A percentile compares a stretch with the other conserved stretches of the same genome.
Conservation (phyloP, 176 grass and related monocot genomes). For the Carex kokanica region DNA sequence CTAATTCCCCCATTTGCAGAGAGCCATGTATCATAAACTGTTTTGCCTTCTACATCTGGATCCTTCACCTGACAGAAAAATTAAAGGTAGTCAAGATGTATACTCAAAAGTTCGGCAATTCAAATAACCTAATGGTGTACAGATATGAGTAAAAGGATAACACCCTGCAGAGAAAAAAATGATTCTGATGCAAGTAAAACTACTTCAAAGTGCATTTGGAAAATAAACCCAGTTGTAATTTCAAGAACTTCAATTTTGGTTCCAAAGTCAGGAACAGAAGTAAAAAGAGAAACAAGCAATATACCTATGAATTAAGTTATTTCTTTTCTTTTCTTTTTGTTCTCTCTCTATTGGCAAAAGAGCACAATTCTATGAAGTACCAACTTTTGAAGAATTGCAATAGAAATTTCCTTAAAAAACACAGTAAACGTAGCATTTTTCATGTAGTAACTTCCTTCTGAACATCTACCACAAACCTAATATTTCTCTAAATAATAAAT, state of each 20-base stretch:
- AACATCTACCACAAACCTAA: constrained; percentile 4
- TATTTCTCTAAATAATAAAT: constrained; percentile 11
- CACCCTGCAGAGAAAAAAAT: neutral
- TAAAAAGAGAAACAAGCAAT: neutral
- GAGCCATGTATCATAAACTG: constrained; percentile 74
- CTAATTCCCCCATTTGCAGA: constrained; percentile 42
- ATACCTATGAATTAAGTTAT: neutral
- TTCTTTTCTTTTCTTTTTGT: neutral
- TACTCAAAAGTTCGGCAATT: neutral
- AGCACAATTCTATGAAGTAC: neutral
- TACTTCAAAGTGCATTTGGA: neutral
- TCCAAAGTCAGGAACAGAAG: neutral
- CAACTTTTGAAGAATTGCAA: neutral
- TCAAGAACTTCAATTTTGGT: neutral
- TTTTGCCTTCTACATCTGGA: constrained; percentile 62
- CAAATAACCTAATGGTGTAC: neutral
- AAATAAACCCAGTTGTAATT: neutral
- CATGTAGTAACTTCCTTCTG: constrained; percentile 15
- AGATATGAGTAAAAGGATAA: neutral
- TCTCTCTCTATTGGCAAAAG: neutral
- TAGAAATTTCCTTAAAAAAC: neutral
- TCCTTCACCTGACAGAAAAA: constrained; percentile 64
- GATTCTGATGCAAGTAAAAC: constrained; percentile 3
- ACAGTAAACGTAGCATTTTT: neutral
- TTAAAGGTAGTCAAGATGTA: neutral